Percentiles rank a stretch among this genome's conserved stretches.
These are phyloP conservation scores for Paramarasmius palmivorus DNA, from an alignment of 1,284 basidiomycete genomes.

Conservation along the genomic window DNA sequence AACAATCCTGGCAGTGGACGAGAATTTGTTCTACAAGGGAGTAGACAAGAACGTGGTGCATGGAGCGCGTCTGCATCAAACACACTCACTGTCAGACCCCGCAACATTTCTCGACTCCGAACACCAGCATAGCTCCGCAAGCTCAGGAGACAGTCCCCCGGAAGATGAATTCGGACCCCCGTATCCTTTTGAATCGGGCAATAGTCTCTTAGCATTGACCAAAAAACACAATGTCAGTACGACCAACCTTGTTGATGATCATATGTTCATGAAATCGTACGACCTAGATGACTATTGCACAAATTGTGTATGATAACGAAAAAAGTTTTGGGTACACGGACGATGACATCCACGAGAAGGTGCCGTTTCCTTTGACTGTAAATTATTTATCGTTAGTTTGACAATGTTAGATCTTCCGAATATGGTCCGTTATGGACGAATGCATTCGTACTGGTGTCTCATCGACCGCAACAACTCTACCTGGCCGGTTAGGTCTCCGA, in stretches of 20 bases:
- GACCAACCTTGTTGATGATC: not conserved
- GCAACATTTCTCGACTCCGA: not conserved
- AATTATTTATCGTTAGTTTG: constrained; percentile 5
- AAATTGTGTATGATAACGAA: constrained; percentile 96
- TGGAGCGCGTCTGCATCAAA: constrained; percentile 75
- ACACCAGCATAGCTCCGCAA: not conserved
- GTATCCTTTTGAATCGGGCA: constrained; percentile 84
- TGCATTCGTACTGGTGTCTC: constrained; percentile 90
- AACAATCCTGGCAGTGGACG: constrained; percentile 58
- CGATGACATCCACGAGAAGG: constrained; percentile 77
- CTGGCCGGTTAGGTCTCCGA: constrained; percentile 80
- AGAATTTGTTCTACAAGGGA: constrained; percentile 96
- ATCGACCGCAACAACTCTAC: constrained; percentile 74
- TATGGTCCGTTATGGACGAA: constrained; percentile 94
- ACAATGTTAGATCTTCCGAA: constrained; percentile 60
- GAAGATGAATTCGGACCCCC: constrained; percentile 58
- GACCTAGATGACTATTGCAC: constrained; percentile 83
- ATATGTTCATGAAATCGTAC: constrained; percentile 6
- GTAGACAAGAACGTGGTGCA: constrained; percentile 84
- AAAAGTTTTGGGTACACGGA: constrained; percentile 75
- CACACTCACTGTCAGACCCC: constrained; percentile 50
- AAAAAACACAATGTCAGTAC: constrained; percentile 77
- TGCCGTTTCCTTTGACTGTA: constrained; percentile 25
- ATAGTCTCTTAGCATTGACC: constrained; percentile 76
- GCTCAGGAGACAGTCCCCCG: constrained; percentile 9